Evolutionary conservation across 2,329 filamentous ascomycete genomes (phyloP).

Genomic region (Alternaria consortialis): DNA sequence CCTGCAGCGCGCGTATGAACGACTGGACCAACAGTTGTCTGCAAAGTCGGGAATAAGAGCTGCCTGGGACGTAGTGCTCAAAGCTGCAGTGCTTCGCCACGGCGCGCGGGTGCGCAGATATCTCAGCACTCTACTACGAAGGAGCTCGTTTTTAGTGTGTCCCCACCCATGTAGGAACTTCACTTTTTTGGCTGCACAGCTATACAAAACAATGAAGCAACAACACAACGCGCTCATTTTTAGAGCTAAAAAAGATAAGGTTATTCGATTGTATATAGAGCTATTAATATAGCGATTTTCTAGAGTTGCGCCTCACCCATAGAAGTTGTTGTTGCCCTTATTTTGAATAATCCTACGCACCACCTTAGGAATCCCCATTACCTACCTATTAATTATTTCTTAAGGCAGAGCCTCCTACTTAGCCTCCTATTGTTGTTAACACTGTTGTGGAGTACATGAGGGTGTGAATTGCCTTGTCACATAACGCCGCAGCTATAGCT

Average conservation of each 20-base stretch:
- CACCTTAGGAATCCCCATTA: constrained; percentile 4
- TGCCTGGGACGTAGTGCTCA: too few species aligned
- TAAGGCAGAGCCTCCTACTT: constrained; percentile 8
- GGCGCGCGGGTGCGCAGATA: too few species aligned
- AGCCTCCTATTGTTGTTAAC: background rate
- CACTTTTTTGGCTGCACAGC: background rate
- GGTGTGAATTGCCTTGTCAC: background rate
- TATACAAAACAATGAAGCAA: background rate
- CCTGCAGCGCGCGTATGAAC: too few species aligned
- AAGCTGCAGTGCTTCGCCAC: too few species aligned
- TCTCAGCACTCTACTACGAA: too few species aligned
- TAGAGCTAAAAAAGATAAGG: background rate
- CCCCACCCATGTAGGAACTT: background rate
- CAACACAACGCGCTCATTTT: background rate
- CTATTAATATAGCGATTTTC: background rate
- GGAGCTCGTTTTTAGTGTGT: constrained; percentile 5
- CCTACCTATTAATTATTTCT: constrained; percentile 13
- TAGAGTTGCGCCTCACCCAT: background rate
- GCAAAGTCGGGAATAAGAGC: too few species aligned
- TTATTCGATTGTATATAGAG: background rate
- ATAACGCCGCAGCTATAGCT: constrained; percentile 7
- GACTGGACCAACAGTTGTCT: too few species aligned
- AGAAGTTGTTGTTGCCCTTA: background rate
- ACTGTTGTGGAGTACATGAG: background rate
- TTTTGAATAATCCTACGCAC: constrained; percentile 12